Base-by-base conservation (phyloP, 495 filamentous ascomycete species). In the Penicillium odoratum region DNA sequence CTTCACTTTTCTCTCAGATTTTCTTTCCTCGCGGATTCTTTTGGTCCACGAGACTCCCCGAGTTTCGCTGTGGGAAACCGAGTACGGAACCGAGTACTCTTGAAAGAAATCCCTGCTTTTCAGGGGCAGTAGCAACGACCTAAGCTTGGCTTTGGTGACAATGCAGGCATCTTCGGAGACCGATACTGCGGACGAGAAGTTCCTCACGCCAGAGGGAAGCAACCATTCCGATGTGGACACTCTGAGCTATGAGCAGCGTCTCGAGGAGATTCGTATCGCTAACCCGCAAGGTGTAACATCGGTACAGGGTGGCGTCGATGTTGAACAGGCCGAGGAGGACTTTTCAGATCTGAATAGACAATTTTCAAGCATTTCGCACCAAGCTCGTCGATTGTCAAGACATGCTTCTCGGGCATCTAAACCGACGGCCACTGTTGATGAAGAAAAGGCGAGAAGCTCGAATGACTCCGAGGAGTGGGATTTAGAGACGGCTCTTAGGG, bases 311-410 rank as follows among this genome's bases (percentile, higher is more conserved):
- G 88, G 83, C 44, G 82, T 91, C 40, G 84, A 93, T 61, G 84
- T 96, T 52, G 75, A 82, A 51, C 82, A 80, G 34, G 91, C 91
- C 10, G 86, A 92, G 68, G 81, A 85, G 34, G 88, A 94, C 43
- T 96, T 95, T 60, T 84, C 82, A 7, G 81, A 91, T 58, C 77
- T 95, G 18, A 89, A 83, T 63, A 80, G 83, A 45, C 85, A 93
- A 72, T 77, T 96, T 28, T 87, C 86, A 15, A 81, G 75, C 11
- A 71, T 89, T 33, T 91, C 88, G 11, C 82, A 86, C 70, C 61
- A 71, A 61, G 69, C 80, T 61, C 66, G 75, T 59, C 66, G 76
- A 51, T 34, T 80, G 51, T 73, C 74, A 16, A 65, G 69, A 52
- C 74, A 83, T 51, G 74, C 68, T 9, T 69, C 69, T 7, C 61